Evolutionary conservation across 495 filamentous ascomycete genomes (phyloP), one percentile per base, ranked within the genome.

Genomic region (Penicillium chermesinum): DNA sequence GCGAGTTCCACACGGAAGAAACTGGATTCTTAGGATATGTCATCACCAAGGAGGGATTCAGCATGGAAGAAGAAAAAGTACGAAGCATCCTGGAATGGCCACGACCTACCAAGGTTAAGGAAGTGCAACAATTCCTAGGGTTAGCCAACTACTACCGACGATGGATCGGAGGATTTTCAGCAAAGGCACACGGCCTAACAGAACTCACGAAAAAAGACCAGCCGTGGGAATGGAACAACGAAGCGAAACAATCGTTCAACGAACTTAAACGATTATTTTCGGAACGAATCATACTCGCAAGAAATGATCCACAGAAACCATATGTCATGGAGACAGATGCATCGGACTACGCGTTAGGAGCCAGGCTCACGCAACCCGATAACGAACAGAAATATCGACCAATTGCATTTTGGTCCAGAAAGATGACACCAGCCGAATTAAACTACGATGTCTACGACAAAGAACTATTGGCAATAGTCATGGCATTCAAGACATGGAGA

Each of bases 381-480:
- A 10, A 30, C 4, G 10, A 30, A 5, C 10, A 19, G 16, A 19
- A 39, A 39, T 5, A 3, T 7, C 19, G 8, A 9, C 8, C 5
- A 39, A 5, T 30, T 30, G 10, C 41, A 8, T 70, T 53, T 41
- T 58, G 40, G 36, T 70, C 54, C 0, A 57, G 49, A 22, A 64
- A 53, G 17, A 41, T 63, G 10, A 51, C 18, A 8, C 41, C 51
- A 1, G 59, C 55, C 1, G 59, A 72, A 42, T 15, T 22, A 0
- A 70, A 71, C 35, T 71, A 70, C 38, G 16, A 58, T 15, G 65
- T 68, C 13, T 42, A 67, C 17, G 41, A 70, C 32, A 61, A 65
- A 35, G 58, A 62, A 39, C 32, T 67, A 2, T 34, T 69, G 7
- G 53, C 46, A 4, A 61, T 63, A 10, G 62, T 67, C 2, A 35